Percentiles rank a stretch among this genome's conserved stretches.
Evolutionary conservation across 129 eudicot genomes (phyloP).

Genomic region (Smallanthus sonchifolius): DNA sequence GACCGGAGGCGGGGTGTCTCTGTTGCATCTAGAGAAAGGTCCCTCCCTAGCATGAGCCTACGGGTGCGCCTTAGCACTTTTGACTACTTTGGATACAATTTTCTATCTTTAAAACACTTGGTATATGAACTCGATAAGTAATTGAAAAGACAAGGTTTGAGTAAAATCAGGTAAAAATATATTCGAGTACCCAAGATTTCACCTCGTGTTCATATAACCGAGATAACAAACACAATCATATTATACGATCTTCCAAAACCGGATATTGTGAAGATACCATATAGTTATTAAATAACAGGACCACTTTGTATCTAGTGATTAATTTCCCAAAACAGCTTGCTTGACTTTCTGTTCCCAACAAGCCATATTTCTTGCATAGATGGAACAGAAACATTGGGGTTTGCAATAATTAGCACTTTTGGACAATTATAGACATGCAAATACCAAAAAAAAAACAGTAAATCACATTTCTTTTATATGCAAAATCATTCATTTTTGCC

Average conservation of each 20-base stretch:
- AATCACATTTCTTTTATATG: neutral
- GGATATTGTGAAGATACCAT: neutral
- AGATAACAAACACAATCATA: neutral
- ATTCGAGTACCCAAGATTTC: constrained; percentile 5
- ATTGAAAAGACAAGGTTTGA: neutral
- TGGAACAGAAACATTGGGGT: neutral
- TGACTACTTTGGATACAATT: neutral
- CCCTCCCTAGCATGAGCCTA: neutral
- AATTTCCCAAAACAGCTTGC: neutral
- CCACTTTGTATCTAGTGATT: neutral
- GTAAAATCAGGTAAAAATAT: neutral
- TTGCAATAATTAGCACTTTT: neutral
- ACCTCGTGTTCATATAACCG: neutral
- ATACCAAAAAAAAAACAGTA: neutral
- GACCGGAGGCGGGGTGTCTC: neutral
- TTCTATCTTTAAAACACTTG: neutral
- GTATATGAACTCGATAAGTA: neutral
- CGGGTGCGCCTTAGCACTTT: neutral
- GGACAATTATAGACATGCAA: constrained; percentile 1
- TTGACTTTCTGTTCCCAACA: neutral
- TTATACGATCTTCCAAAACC: neutral
- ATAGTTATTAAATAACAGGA: neutral
- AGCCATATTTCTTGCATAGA: neutral
- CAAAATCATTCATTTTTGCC: neutral
- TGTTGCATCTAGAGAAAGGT: neutral